phyloP scores from a whole-genome alignment of 2,329 filamentous ascomycete genomes.

The Allantophomopsis lycopodina region DNA sequence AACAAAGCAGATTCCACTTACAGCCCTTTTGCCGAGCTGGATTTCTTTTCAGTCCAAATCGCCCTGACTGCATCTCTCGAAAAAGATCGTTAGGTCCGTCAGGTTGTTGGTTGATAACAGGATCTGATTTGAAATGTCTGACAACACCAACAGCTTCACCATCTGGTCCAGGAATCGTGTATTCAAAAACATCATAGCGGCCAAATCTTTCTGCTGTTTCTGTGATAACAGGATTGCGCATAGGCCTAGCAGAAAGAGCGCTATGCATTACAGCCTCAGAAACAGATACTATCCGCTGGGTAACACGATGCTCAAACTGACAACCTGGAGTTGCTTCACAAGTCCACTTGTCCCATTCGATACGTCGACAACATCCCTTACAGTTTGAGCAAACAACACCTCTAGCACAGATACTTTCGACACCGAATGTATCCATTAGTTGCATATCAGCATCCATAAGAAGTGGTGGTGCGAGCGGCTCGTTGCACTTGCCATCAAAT shows the following conservation, averaged over 20 bases:
- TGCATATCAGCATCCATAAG: conserved; percentile 21
- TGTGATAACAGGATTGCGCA: not conserved
- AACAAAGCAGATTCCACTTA: conserved; percentile 11
- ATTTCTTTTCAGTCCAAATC: conserved; percentile 31
- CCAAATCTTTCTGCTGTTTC: conserved; percentile 5
- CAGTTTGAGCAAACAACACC: conserved; percentile 57
- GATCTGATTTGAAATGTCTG: conserved; percentile 41
- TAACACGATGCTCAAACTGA: conserved; percentile 23
- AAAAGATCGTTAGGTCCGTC: conserved; percentile 51
- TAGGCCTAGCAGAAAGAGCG: not conserved
- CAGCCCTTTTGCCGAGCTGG: conserved; percentile 20
- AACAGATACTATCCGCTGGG: conserved; percentile 3
- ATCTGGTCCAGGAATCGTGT: conserved; percentile 29
- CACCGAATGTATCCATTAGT: conserved; percentile 22
- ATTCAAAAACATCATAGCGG: conserved; percentile 21
- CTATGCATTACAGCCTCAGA: conserved; percentile 3
- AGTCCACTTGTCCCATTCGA: conserved; percentile 46
- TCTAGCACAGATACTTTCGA: conserved; percentile 36
- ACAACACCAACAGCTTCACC: conserved; percentile 32
- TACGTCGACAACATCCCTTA: conserved; percentile 43
- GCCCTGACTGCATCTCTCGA: conserved; percentile 25
- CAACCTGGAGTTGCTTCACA: conserved; percentile 37
- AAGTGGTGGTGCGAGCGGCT: conserved; percentile 24
- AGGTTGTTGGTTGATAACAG: conserved; percentile 30
- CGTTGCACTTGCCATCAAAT: conserved; percentile 22